Base-by-base conservation (phyloP, 331 rosid species). In the Malus hybrid region DNA sequence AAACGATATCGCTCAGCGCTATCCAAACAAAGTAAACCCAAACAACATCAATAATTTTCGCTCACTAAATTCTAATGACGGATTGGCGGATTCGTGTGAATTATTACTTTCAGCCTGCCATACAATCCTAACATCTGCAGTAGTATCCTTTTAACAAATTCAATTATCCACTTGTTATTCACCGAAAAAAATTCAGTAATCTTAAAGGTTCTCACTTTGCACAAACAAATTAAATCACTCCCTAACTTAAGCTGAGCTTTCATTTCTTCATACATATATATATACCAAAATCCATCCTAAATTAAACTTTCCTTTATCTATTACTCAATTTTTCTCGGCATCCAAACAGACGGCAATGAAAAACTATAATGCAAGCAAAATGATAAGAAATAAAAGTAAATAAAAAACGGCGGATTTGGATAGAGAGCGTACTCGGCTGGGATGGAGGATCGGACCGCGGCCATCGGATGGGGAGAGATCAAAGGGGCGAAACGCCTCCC, bases 401-500 rank as follows among this genome's bases (percentile, higher is more conserved):
- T 3, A 20, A 36, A 24, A 76, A 13, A 34, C 4, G 62, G 42
- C 31, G 62, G 68, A 60, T 44, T 22, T 48, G 59, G 61, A 42
- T 12, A 55, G 28, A 73, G 68, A 52, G 15, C 79, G 50, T 73
- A 95, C 99, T 83, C 93, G 48, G 93, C 86, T 27, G 91, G 69
- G 67, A 81, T 76, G 77, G 97, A 83, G 57, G 97, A 86, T 69
- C 95, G 90, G 69, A 85, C 32, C 52, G 89, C 86, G 80, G 79
- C 34, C 78, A 87, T 74, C 3, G 96, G 87, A 57, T 78, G 86
- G 27, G 95, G 87, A 73, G 93, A 79, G 69, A 83, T 50, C 78
- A 90, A 83, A 52, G 93, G 88, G 55, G 90, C 76, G 73, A 92
- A 67, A 46, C 97, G 97, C 88, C 86, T 90, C 84, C 96, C 99